Percentiles rank a stretch among this genome's conserved stretches.
Conservation (phyloP, 768 basidiomycete species). For the Dentipellis sp. region DNA sequence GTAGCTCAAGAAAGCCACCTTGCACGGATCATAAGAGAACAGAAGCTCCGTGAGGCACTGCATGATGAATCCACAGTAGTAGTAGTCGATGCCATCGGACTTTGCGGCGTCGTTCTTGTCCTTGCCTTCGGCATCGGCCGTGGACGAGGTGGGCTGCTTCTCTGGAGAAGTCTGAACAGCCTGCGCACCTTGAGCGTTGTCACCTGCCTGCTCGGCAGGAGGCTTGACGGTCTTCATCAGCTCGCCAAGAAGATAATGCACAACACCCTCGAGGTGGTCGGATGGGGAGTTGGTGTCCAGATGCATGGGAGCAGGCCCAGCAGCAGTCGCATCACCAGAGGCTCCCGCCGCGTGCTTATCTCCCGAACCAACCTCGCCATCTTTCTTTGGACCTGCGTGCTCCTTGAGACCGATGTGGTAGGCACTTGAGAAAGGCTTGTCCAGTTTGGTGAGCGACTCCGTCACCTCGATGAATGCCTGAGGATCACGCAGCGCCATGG, state of each 20-base stretch:
- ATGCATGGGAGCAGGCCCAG: constrained; percentile 2
- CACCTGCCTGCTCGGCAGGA: neutral
- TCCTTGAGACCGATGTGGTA: constrained; percentile 22
- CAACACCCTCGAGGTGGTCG: constrained; percentile 46
- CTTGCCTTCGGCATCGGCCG: constrained; percentile 2
- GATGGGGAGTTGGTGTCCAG: constrained; percentile 20
- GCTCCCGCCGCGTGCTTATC: neutral
- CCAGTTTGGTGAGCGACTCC: constrained; percentile 61
- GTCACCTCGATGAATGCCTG: constrained; percentile 67
- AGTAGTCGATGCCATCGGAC: constrained; percentile 19
- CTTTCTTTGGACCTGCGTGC: neutral
- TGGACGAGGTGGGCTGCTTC: neutral
- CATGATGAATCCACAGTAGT: constrained; percentile 79
- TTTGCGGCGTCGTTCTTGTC: neutral
- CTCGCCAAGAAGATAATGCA: constrained; percentile 69
- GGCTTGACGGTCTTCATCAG: constrained; percentile 48
- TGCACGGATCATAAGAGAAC: constrained; percentile 90
- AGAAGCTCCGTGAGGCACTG: constrained; percentile 86
- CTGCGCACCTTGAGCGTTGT: neutral
- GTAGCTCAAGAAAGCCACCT: constrained; percentile 76
- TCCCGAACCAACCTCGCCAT: neutral
- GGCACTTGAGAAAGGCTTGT: constrained; percentile 39
- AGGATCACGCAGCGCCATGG: constrained; percentile 77
- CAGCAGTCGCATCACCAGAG: neutral
- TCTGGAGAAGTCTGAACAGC: neutral